These are phyloP conservation scores for Centaurea solstitialis DNA, from an alignment of 129 eudicot species.

Conservation along the genomic window DNA sequence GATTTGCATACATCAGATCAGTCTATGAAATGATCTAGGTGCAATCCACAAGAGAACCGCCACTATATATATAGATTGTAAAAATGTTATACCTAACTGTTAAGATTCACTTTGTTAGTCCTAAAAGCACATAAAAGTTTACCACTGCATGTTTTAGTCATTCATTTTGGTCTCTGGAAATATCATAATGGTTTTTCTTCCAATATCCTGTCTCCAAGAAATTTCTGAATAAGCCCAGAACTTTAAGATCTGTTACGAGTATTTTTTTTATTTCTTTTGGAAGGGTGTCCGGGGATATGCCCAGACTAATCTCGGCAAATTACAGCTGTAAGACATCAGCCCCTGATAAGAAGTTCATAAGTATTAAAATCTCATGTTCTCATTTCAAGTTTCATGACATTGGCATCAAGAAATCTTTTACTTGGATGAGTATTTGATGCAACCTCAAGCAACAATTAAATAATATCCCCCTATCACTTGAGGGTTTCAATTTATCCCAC, in stretches of 20 bases:
- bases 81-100: background rate
- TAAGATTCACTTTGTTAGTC: background rate
- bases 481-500: background rate
- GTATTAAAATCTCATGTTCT: background rate
- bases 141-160: no score
- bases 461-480: background rate
- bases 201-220: background rate
- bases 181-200: background rate
- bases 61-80: background rate
- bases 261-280: no score
- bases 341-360: background rate
- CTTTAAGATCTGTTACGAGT: background rate
- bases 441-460: background rate
- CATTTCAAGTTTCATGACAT: background rate
- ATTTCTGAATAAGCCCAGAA: background rate
- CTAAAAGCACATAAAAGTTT: background rate
- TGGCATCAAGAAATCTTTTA: background rate
- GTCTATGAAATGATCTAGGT: background rate
- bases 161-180: background rate
- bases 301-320: no score
- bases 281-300: no score
- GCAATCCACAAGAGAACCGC: background rate
- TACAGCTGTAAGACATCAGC: no score
- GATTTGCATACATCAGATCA: background rate
- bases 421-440: background rate